Conservation (phyloP, 495 filamentous ascomycete species). For the Aspergillus ellipticus region DNA sequence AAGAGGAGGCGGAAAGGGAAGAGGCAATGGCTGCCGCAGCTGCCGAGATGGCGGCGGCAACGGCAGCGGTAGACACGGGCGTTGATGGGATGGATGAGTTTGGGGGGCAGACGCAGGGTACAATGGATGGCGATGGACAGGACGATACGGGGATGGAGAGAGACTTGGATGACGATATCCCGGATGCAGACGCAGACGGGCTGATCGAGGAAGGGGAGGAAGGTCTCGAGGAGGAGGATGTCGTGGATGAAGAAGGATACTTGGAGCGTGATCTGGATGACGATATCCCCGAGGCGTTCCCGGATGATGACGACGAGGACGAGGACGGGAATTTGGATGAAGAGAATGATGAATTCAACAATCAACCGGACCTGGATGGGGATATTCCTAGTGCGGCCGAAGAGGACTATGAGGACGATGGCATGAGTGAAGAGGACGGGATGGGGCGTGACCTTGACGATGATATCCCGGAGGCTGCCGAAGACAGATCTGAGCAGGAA, state of each 20-base stretch:
- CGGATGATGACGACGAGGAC: slow-evolving; percentile 44
- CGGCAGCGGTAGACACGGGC: slow-evolving; percentile 51
- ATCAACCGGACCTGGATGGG: slow-evolving; percentile 42
- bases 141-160: slow-evolving; percentile 37
- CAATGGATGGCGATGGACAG: slow-evolving; percentile 28
- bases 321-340: slow-evolving; percentile 31
- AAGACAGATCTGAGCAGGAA: slow-evolving; percentile 28
- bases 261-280: slow-evolving; percentile 50
- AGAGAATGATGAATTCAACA: slow-evolving; percentile 33
- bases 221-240: slow-evolving; percentile 33
- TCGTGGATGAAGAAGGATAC: slow-evolving; percentile 39
- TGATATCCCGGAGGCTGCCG: slow-evolving; percentile 41
- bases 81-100: slow-evolving; percentile 23
- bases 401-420: slow-evolving; percentile 27
- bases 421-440: slow-evolving; percentile 23
- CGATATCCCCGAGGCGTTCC: slow-evolving; percentile 47
- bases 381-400: slow-evolving; percentile 36
- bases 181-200: slow-evolving; percentile 33
- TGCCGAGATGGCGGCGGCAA: slow-evolving; percentile 63
- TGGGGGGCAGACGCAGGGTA: slow-evolving; percentile 9
- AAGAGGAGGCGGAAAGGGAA: slow-evolving; percentile 74
- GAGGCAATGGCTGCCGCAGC: slow-evolving; percentile 69
- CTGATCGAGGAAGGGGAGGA: slow-evolving; percentile 43
- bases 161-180: slow-evolving; percentile 11
- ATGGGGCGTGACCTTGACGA: slow-evolving; percentile 37